Base-by-base conservation (phyloP, 2,329 filamentous ascomycete genomes). In the Podosphaera xanthii region DNA sequence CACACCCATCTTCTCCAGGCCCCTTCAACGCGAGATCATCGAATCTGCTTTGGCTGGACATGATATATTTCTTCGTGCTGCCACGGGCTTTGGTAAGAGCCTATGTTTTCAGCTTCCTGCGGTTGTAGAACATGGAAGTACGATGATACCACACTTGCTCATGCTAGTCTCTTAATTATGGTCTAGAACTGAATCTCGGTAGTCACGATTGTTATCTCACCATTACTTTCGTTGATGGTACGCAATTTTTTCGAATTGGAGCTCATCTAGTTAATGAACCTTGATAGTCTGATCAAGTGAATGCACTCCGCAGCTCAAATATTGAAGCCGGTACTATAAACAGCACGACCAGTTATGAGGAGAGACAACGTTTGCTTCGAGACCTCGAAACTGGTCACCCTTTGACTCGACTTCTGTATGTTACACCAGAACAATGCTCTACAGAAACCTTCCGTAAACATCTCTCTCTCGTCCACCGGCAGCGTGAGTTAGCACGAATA, bases 1-100 rank as follows among this genome's bases (percentile, higher is more conserved):
- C 31, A 31, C 12, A 9, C 14, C 30, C 5, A 40, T 38, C 10
- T 35, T 14, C 48, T 61, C 22, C 61, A 89, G 88, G 65, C 88
- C 89, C 9, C 75, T 86, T 44, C 91, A 96, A 69, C 81, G 87
- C 61, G 89, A 97, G 67, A 89, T 96, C 60, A 91, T 97, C 59
- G 76, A 78, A 60, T 86, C 87, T 6, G 86, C 87, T 2, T 76
- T 96, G 7, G 80, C 85, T 59, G 85, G 87, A 14, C 77, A 90
- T 62, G 91, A 97, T 82, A 85, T 97, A 50, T 96, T 94, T 68
- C 78, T 97, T 0, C 91, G 96, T 71, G 91, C 91, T 54, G 86
- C 86, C 59, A 90, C 86, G 2, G 87, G 84, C 8, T 96, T 96
- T 70, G 91, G 90, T 49, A 96, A 96, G 71, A 94, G 87, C 67